Conservation (phyloP, 2,329 filamentous ascomycete genomes). For the Thelonectria discophora region DNA sequence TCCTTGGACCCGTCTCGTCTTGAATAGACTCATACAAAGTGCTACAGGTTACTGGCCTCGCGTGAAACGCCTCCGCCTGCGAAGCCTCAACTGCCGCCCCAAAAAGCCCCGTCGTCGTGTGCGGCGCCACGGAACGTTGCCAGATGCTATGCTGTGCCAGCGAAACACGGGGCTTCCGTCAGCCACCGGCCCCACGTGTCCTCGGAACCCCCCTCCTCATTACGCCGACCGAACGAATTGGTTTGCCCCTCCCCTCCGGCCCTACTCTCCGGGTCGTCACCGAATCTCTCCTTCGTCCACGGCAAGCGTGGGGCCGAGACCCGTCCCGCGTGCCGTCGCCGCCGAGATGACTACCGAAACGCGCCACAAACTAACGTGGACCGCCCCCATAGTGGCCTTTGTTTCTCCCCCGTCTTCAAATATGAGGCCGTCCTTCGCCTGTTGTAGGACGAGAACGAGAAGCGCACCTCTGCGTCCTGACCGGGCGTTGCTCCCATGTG, state of each 20-base stretch:
- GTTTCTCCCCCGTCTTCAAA: too few species aligned
- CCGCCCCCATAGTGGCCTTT: background rate
- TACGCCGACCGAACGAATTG: background rate
- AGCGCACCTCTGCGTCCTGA: background rate
- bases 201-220: background rate
- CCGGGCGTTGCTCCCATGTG: background rate
- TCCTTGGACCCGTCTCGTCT: conserved; percentile 18
- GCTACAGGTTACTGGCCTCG: background rate
- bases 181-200: conserved; percentile 1
- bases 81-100: too few species aligned
- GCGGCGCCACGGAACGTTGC: conserved; percentile 33
- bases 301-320: conserved; percentile 8
- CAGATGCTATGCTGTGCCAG: conserved; percentile 37
- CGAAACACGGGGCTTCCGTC: conserved; percentile 10
- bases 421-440: background rate
- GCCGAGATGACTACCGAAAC: conserved; percentile 1
- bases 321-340: conserved; percentile 14
- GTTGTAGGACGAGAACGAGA: background rate
- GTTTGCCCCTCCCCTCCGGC: background rate
- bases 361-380: conserved; percentile 22
- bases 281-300: background rate
- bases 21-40: background rate
- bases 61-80: too few species aligned
- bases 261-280: conserved; percentile 1
- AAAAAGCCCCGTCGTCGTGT: too few species aligned